Base-by-base conservation (phyloP, 257 asterid species). In the Solanum arcanum region DNA sequence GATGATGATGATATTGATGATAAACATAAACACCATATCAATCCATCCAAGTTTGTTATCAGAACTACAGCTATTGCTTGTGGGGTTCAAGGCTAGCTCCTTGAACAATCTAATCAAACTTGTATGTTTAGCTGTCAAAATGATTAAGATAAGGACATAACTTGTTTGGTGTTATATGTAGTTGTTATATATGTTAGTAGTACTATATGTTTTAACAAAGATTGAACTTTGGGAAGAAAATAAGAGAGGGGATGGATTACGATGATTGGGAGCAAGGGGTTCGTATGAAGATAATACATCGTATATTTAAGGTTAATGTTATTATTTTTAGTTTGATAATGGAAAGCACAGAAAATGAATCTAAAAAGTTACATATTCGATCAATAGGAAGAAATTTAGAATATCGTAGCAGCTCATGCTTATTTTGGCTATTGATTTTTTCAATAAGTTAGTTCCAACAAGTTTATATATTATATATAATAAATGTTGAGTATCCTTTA, bases 31-130 rank as follows among this genome's bases (percentile, higher is more conserved):
- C 86, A 77, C 69, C 93, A 86, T 80, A 92, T 92, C 84, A 62
- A 88, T 37, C 41, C 91, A 13, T 87, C 94, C 29, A 92, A 75
- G 90, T 86, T 90, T 46, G 89, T 89, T 88, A 85, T 91, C 64
- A 92, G 91, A 66, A 89, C 86, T 9, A 85, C 91, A 12, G 83
- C 90, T 10, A 90, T 62, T 37, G 87, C 90, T 25, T 93, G 92
- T 9, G 88, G 85, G 27, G 15, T 0, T 35, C 15, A 44, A 44
- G 83, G 83, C 10, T 64, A 33, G 49, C 16, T 9, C 21, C 8
- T n/a, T 78, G 27, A 78, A 78, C 64, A 44, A 25, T 77, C n/a
- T 42, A 13, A 13, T n/a, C 23, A 76, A 13, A 23, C 23, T 42
- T 13, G 11, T n/a, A 14, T n/a, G 83, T 18, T 52, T 52, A 52